A percentile compares a stretch with the other conserved stretches of the same genome.
Conservation (phyloP, 768 basidiomycete species). For the Collybiopsis confluens region DNA sequence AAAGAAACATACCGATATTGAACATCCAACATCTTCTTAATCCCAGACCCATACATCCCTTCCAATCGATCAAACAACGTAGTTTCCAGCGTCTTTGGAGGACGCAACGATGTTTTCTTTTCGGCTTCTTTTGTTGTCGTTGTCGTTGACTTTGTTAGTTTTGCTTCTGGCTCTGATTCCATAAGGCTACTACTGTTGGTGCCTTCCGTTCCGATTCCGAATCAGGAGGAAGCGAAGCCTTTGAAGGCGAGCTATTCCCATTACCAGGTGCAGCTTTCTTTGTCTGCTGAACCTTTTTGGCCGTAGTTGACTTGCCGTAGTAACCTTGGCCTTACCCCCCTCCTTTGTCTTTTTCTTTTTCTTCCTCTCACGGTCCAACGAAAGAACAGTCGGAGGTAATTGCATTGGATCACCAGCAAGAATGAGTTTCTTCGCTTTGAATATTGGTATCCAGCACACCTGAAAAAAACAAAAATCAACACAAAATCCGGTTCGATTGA, state of each 20-base stretch:
- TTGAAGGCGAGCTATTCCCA: too few relatives aligned
- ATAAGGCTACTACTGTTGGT: too few relatives aligned
- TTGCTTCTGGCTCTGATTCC: too few relatives aligned
- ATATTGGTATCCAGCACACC: conserved; percentile 95
- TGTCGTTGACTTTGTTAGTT: neutral
- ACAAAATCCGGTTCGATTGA: too few relatives aligned
- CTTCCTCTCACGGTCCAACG: conserved; percentile 41
- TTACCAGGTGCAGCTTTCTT: neutral
- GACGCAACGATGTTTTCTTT: neutral
- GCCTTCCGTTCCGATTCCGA: conserved; percentile 1
- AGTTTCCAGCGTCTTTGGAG: conserved; percentile 48
- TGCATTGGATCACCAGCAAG: conserved; percentile 96
- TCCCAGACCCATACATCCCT: conserved; percentile 74
- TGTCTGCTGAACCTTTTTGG: neutral
- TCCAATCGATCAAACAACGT: conserved; percentile 94
- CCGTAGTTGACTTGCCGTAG: conserved; percentile 4
- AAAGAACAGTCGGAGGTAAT: conserved; percentile 89
- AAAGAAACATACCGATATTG: conserved; percentile 98
- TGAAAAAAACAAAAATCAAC: too few relatives aligned
- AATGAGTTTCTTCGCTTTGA: conserved; percentile 86
- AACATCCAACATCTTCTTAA: conserved; percentile 84
- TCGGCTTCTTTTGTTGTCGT: neutral
- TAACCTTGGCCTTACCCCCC: neutral
- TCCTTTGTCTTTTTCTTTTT: conserved; percentile 9
- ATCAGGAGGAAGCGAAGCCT: neutral